phyloP scores from a whole-genome alignment of 495 filamentous ascomycete species.

The Talaromyces stipitatus region DNA sequence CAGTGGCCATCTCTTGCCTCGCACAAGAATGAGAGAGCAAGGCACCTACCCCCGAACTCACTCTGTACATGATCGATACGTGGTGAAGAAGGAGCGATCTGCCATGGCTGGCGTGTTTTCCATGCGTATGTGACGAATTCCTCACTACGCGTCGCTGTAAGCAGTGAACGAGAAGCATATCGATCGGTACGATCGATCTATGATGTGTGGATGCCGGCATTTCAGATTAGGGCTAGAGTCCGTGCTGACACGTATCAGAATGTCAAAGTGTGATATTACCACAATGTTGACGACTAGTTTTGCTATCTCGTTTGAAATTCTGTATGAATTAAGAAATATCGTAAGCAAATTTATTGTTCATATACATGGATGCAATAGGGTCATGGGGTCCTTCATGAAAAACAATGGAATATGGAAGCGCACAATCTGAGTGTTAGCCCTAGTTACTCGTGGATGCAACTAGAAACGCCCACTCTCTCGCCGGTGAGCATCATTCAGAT shows the following conservation, averaged over 20 bases:
- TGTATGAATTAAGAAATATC: not conserved
- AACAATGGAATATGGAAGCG: not conserved
- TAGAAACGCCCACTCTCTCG: not conserved
- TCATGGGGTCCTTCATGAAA: not conserved
- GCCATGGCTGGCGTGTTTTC: not conserved
- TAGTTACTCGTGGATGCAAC: not conserved
- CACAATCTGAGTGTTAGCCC: not conserved
- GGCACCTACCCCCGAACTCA: not conserved
- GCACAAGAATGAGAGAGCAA: not conserved
- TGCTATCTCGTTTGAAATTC: not conserved
- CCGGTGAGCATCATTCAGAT: constrained; percentile 7
- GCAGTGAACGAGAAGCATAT: not conserved
- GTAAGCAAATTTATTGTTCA: not conserved
- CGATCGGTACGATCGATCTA: not conserved
- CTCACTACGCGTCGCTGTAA: not conserved
- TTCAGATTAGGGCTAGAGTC: not conserved
- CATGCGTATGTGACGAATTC: not conserved
- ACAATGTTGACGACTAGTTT: too few species aligned
- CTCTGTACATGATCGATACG: not conserved
- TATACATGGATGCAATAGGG: not conserved
- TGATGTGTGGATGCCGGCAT: not conserved
- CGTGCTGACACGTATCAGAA: not conserved
- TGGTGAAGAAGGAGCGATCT: not conserved
- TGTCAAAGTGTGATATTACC: not conserved
- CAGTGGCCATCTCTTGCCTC: not conserved